Percentiles rank a stretch among this genome's conserved stretches.
These are phyloP conservation scores for Hibiscus tridactylites DNA, from an alignment of 345 rosid species.

Conservation along the genomic window DNA sequence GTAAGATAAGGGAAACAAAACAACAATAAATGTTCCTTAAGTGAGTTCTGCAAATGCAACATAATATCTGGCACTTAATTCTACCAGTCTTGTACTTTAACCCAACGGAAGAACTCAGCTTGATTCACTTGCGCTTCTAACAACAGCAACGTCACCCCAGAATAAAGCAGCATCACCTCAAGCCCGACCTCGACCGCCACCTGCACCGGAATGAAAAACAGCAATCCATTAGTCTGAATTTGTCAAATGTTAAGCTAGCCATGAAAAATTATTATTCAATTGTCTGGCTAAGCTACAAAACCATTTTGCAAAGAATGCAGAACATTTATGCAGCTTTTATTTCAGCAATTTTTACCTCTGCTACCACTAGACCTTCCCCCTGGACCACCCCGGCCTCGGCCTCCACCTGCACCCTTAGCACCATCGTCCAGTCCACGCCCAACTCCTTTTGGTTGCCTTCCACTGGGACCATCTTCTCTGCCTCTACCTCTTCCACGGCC, in stretches of 20 bases:
- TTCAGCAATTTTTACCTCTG: not conserved
- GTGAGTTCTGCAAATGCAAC: not conserved
- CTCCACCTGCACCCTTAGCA: not conserved
- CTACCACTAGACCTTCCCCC: not conserved
- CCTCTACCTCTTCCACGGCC: not conserved
- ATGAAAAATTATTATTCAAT: not conserved
- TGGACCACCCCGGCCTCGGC: not conserved
- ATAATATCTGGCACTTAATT: not conserved
- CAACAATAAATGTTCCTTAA: not conserved
- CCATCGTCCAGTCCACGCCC: not conserved
- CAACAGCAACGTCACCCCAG: conserved; percentile 20
- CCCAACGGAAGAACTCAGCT: not conserved
- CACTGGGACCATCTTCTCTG: not conserved
- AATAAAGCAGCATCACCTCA: conserved; percentile 13
- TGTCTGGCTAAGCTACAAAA: too few species aligned
- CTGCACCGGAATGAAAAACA: not conserved
- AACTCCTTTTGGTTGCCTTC: not conserved
- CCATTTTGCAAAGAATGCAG: not conserved
- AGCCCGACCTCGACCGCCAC: conserved; percentile 5
- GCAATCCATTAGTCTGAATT: not conserved
- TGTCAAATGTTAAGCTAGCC: too few species aligned
- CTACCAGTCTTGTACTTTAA: not conserved
- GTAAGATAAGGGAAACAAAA: not conserved
- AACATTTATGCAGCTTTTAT: not conserved
- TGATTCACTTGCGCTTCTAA: conserved; percentile 21